These are phyloP conservation scores for Kandelia obovata DNA, from an alignment of 345 rosid genomes.

Conservation along the genomic window DNA sequence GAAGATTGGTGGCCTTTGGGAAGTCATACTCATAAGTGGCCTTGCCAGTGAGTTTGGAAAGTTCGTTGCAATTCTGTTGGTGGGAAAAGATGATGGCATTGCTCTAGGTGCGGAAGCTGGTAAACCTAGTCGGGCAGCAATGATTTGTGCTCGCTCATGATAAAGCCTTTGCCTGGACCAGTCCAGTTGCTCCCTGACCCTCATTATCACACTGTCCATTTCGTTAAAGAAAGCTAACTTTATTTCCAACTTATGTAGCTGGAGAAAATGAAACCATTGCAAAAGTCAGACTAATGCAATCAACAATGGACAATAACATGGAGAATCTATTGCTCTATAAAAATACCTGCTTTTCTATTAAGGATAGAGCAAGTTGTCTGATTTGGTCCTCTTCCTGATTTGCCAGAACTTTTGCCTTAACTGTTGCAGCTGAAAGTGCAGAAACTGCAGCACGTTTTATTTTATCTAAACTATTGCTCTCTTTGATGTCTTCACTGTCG, in stretches of 20 bases:
- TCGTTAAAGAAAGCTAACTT: conserved; percentile 80
- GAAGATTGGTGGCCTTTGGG: conserved; percentile 65
- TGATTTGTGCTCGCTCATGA: conserved; percentile 93
- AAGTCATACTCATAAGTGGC: conserved; percentile 56
- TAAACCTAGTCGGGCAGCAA: conserved; percentile 77
- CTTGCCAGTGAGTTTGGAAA: conserved; percentile 56
- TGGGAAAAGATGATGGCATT: conserved; percentile 51
- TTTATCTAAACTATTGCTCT: conserved; percentile 43
- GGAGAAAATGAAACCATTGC: conserved; percentile 20
- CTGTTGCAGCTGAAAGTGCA: conserved; percentile 91
- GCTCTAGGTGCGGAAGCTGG: conserved; percentile 58
- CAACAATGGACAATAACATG: neutral
- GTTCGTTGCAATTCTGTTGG: conserved; percentile 69
- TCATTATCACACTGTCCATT: conserved; percentile 55
- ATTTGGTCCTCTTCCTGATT: conserved; percentile 85
- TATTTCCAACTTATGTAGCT: conserved; percentile 85
- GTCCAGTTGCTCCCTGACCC: conserved; percentile 86
- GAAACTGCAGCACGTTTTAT: conserved; percentile 74
- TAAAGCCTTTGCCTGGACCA: conserved; percentile 84
- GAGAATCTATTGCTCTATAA: neutral
- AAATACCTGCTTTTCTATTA: conserved; percentile 87
- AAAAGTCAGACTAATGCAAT: neutral
- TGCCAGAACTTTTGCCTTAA: conserved; percentile 85
- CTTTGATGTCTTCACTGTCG: conserved; percentile 42
- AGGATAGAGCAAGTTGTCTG: conserved; percentile 57